These are phyloP conservation scores for Microbotryomycetes sp. DNA, from an alignment of 1,284 basidiomycete genomes.

Conservation along the genomic window DNA sequence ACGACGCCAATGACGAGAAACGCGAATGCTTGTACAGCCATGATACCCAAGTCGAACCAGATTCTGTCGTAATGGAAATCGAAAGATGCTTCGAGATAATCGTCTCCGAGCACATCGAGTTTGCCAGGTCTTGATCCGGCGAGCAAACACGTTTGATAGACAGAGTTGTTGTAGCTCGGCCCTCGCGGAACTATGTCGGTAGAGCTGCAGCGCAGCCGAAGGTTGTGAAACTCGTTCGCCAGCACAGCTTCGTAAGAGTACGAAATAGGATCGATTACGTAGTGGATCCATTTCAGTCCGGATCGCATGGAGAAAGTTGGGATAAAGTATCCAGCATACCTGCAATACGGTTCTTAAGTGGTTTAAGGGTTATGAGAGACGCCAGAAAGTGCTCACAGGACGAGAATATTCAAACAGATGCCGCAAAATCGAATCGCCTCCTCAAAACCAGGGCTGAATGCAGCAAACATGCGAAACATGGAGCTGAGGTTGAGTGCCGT, in stretches of 20 bases:
- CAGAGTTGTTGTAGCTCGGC: conserved; percentile 23
- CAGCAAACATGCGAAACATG: conserved; percentile 36
- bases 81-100: conserved; percentile 41
- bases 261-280: conserved; percentile 33
- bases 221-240: conserved; percentile 34
- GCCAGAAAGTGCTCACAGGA: conserved; percentile 22
- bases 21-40: conserved; percentile 40
- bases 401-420: conserved; percentile 35
- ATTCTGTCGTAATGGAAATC: conserved; percentile 41
- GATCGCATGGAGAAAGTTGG: conserved; percentile 33
- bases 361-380: background rate
- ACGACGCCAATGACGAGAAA: conserved; percentile 35
- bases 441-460: conserved; percentile 35
- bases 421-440: conserved; percentile 37
- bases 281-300: conserved; percentile 35
- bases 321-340: conserved; percentile 37
- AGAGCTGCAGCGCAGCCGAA: conserved; percentile 58
- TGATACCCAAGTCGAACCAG: conserved; percentile 47
- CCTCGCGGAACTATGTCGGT: conserved; percentile 56
- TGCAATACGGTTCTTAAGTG: background rate
- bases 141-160: conserved; percentile 40
- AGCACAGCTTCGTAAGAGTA: conserved; percentile 35
- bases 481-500: conserved; percentile 35
- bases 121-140: conserved; percentile 42
- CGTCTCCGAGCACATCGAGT: conserved; percentile 38